A percentile compares a stretch with the other conserved stretches of the same genome.
Conservation (phyloP, 2,329 filamentous ascomycete species). For the Botrytis hyacinthi region DNA sequence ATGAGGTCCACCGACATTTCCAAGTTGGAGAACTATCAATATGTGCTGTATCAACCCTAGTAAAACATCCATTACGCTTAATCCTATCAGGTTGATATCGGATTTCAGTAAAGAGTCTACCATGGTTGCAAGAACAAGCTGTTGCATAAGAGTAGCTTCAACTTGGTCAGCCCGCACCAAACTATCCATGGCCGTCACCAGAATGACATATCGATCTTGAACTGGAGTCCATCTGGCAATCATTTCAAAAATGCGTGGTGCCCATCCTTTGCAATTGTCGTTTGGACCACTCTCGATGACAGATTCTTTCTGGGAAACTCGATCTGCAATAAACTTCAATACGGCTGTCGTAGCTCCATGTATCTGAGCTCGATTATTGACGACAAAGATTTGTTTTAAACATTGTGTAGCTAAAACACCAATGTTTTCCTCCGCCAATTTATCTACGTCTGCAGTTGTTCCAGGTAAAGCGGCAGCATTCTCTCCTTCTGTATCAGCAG, state of each 20-base stretch:
- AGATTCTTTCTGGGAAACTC: constrained; percentile 51
- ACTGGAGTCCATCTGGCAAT: constrained; percentile 87
- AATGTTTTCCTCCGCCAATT: constrained; percentile 84
- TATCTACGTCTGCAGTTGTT: constrained; percentile 83
- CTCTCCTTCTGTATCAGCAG: constrained; percentile 61
- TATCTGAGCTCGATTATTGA: constrained; percentile 79
- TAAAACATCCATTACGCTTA: constrained; percentile 94
- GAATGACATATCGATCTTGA: constrained; percentile 88
- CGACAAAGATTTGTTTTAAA: constrained; percentile 79
- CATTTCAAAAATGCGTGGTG: constrained; percentile 75
- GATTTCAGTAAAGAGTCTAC: constrained; percentile 82
- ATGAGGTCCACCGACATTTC: constrained; percentile 38
- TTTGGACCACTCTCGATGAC: constrained; percentile 49
- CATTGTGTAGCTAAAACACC: constrained; percentile 81
- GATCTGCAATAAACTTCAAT: constrained; percentile 69
- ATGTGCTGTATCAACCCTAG: constrained; percentile 82
- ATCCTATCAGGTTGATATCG: constrained; percentile 86
- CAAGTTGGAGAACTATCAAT: constrained; percentile 69
- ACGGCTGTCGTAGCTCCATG: constrained; percentile 71
- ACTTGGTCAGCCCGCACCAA: constrained; percentile 66
- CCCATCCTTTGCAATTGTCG: constrained; percentile 65
- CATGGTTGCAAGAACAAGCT: constrained; percentile 73
- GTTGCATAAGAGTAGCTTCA: constrained; percentile 69
- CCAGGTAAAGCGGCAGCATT: constrained; percentile 73
- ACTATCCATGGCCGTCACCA: constrained; percentile 77